Base-by-base conservation (phyloP, 2,329 filamentous ascomycete species). In the Colletotrichum scovillei region DNA sequence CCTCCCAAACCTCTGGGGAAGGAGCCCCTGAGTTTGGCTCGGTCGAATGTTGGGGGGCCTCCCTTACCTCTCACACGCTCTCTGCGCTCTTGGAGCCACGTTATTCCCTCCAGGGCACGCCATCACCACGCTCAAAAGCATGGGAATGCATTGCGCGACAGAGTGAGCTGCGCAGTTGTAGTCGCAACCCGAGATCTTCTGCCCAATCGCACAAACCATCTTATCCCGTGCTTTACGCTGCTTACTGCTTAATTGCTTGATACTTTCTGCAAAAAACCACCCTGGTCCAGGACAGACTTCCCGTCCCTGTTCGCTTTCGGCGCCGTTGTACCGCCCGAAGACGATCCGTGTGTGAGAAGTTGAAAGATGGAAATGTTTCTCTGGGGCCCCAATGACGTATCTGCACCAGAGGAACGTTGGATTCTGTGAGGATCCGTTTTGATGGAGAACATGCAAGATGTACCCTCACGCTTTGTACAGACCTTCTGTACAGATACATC, bases 1-100 rank as follows among this genome's bases (percentile, higher is more conserved):
- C 24, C 16, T 30, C 22, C 24, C 52, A 71, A 67, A 56, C 46
- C 68, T 55, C 4, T 60, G 63, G 63, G 56, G 46, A 56, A 57
- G 32, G 49, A 28, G 26, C 59, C 42, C 46, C 42, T 35, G 32
- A 35, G 2, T 35, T 12, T 35, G 32, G 32, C 38, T 42, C 11
- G 35, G 58, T 52, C 64, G 19, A 16, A 14, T n/a, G 12, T 5
- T 24, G 26, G 22, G 30, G 57, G 58, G 35, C 38, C 42, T 32
- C 55, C 53, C 24, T 11, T 58, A 55, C 32, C 56, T 38, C 19
- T 42, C 24, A 19, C 30, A 32, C 26, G 14, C 42, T n/a, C 16
- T 46, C 42, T 46, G 16, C 19, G 42, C 42, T n/a, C 7, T 8
- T 9, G 6, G 42, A 49, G 26, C 69, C 22, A 63, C 64, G 46